Base-by-base conservation (phyloP, 495 filamentous ascomycete species). In the Talaromyces thailandensis region DNA sequence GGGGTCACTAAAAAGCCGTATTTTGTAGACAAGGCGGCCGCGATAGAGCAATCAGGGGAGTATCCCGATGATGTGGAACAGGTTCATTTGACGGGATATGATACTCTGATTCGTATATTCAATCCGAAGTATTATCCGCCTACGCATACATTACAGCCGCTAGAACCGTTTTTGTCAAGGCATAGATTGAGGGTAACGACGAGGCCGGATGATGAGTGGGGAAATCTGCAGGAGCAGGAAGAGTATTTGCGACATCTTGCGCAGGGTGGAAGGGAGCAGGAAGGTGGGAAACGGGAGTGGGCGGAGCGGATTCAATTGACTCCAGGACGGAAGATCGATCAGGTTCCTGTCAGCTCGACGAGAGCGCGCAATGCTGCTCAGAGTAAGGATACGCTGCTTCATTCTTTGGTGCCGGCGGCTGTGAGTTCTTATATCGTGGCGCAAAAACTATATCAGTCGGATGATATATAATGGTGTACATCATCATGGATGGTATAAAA, bases 71-170 rank as follows among this genome's bases (percentile, higher is more conserved):
- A 67, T 6, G 64, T 72, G 8, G 80, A 85, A 63, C 91, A 95
- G 68, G 76, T 93, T 21, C 91, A 94, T 74, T 81, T 98, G 18
- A 86, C 84, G 0, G 93, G 93, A 31, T 97, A 85, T 67, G 93
- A 98, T 74, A 96, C 93, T 0, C 69, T 97, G 31, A 86, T 91
- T 21, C 85, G 93, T 26, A 86, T 97, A 58, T 84, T 96, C 68
- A 78, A 91, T 63, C 73, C 87, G 0, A 93, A 90, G 68, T 98
- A 98, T 71, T 98, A 98, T 70, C 79, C 83, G 1, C 81, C 77
- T 0, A 69, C 75, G 0, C 71, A 82, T 66, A 79, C 71, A 0
- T 73, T 88, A 6, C 73, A 77, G 14, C 80, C 83, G 0, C 75
- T 98, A 2, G 78, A 74, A 26, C 82, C 82, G 0, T 88, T 96